Percentiles rank a stretch among this genome's conserved stretches.
Conservation (phyloP, 2,329 filamentous ascomycete genomes). For the Fusarium graminum region DNA sequence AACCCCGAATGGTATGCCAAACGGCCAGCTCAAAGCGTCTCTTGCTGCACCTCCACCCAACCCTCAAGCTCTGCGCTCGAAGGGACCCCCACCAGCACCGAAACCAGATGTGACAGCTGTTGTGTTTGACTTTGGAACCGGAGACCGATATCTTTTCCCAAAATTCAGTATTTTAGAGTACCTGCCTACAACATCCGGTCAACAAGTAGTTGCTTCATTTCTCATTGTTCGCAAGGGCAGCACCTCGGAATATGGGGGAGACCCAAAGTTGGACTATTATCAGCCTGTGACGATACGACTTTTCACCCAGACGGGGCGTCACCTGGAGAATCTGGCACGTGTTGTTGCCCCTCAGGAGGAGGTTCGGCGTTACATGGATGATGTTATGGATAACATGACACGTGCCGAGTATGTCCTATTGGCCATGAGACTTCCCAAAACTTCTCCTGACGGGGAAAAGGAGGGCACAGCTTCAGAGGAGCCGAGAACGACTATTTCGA, state of each 20-base stretch:
- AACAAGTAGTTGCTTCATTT: slow-evolving; percentile 79
- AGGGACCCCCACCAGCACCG: slow-evolving; percentile 66
- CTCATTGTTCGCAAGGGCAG: slow-evolving; percentile 80
- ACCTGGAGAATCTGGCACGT: slow-evolving; percentile 71
- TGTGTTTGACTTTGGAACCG: slow-evolving; percentile 78
- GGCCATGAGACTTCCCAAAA: slow-evolving; percentile 73
- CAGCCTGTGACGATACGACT: slow-evolving; percentile 78
- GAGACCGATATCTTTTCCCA: slow-evolving; percentile 83
- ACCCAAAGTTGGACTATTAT: slow-evolving; percentile 77
- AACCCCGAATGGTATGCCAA: slow-evolving; percentile 51
- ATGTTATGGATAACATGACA: slow-evolving; percentile 77
- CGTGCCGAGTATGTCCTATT: slow-evolving; percentile 75
- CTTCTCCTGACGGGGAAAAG: slow-evolving; percentile 50
- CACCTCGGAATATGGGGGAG: slow-evolving; percentile 73
- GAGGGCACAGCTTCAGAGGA: slow-evolving; percentile 50
- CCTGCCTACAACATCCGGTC: slow-evolving; percentile 62
- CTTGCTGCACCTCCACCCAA: slow-evolving; percentile 49
- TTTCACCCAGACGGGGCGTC: slow-evolving; percentile 65
- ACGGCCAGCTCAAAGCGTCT: slow-evolving; percentile 48
- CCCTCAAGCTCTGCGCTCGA: slow-evolving; percentile 70
- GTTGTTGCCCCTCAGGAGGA: slow-evolving; percentile 74
- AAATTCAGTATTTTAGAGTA: slow-evolving; percentile 82
- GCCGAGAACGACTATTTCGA: slow-evolving; percentile 50
- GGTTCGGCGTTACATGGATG: slow-evolving; percentile 75
- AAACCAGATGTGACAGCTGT: slow-evolving; percentile 75